Conservation (phyloP, 306 rosid species). For the Betula pendula region DNA sequence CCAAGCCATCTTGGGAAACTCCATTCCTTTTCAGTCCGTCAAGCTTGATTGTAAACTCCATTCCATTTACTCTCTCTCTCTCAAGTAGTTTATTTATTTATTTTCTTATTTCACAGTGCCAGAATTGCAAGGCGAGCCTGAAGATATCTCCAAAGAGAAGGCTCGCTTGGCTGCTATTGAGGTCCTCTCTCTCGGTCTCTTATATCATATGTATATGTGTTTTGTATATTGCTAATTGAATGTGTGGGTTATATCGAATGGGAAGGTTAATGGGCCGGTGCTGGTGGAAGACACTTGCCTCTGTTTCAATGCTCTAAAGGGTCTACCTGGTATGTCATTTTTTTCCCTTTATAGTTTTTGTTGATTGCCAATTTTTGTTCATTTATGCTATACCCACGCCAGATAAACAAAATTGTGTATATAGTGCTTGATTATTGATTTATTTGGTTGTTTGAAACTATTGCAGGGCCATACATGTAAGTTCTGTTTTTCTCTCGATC, state of each 20-base stretch:
- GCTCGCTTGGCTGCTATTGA: slow-evolving; percentile 87
- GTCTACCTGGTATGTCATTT: slow-evolving; percentile 77
- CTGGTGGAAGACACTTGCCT: slow-evolving; percentile 97
- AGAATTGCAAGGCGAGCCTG: slow-evolving; percentile 97
- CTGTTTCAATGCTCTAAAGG: slow-evolving; percentile 93
- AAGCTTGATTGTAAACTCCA: slow-evolving; percentile 69
- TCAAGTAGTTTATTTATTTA: background rate
- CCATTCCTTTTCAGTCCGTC: slow-evolving; percentile 84
- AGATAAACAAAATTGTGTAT: background rate
- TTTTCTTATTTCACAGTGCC: slow-evolving; percentile 55
- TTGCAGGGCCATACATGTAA: slow-evolving; percentile 98
- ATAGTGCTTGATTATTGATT: slow-evolving; percentile 16
- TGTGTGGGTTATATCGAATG: slow-evolving; percentile 1
- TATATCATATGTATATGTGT: background rate
- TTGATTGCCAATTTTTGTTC: background rate
- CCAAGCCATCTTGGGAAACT: slow-evolving; percentile 82
- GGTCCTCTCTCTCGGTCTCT: slow-evolving; percentile 43
- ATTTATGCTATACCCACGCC: background rate
- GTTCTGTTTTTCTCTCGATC: slow-evolving; percentile 40
- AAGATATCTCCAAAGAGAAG: slow-evolving; percentile 91
- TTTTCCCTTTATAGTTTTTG: background rate
- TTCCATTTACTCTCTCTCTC: background rate
- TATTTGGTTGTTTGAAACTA: slow-evolving; percentile 32
- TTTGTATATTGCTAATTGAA: background rate
- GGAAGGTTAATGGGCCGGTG: slow-evolving; percentile 91